Evolutionary conservation across 148 eudicot species (phyloP), one percentile per base, ranked within the genome.

Genomic region (Silene latifolia): DNA sequence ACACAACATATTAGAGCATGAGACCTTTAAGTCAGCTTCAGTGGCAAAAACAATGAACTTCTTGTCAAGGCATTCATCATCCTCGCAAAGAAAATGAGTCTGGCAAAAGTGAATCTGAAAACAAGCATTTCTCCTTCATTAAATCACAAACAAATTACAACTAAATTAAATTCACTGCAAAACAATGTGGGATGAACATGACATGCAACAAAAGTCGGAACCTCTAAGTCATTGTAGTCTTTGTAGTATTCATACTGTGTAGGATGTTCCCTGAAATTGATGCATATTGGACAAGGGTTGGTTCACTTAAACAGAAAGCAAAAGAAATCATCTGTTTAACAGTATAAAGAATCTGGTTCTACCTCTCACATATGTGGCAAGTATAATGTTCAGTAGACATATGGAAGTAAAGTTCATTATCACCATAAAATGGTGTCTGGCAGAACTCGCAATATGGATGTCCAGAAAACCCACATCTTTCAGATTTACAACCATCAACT

Each of bases 171-270:
- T 66, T 8, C 32, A 67, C n/a, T 24, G 39, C 12, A 72, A 66
- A 27, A 72, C 10, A 46, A 73, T 51, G 25, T 39, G 19, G 63
- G 11, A 63, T 10, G 68, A 56, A 58, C n/a, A 67, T 18, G 48
- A 72, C 9, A 75, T 39, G 73, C 47, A 12, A 63, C 15, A 72
- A n/a, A 84, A 25, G 64, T 17, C 48, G 67, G 63, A 60, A 88
- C 98, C 98, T 95, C 98, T 82, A 95, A 85, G 77, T 94, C 96
- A 84, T 85, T 91, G 81, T 95, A 95, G 77, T 95, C 87, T 74
- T 82, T 86, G 79, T 87, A 89, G 83, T 92, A 92, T 71, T 87
- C 91, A 72, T 80, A 88, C 81, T 80, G 84, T 78, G 88, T 87
- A 51, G 91, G 90, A 77, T 84, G 84, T 81, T 86, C 89, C 87